Evolutionary conservation across 2,329 filamentous ascomycete genomes (phyloP), one percentile per base, ranked within the genome.

Genomic region (Fusarium neocosmosporiellum): DNA sequence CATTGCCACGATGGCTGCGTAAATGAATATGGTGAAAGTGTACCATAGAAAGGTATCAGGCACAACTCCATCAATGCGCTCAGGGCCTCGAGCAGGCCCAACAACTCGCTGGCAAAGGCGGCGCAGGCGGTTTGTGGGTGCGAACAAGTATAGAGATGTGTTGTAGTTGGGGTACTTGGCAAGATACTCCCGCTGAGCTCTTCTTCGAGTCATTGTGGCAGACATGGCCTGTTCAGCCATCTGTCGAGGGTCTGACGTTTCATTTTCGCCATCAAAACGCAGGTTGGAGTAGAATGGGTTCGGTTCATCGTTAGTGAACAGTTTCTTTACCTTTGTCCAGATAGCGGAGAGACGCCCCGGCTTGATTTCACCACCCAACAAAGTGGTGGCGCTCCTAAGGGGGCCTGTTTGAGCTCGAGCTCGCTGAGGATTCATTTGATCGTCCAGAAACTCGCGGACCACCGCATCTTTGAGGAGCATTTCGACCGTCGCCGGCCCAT

Each of bases 391-490:
- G 57, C 77, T 81, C 71, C 80, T 67, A 31, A 82, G 81, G 11
- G 78, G 76, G 33, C 67, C 22, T 11, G 69, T 76, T 79, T 75
- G 63, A 54, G 75, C 65, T 83, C 83, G 65, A 80, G 78, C 82
- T 9, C 80, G 75, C 6, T 77, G 63, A 33, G 77, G 62, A 16
- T 81, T 81, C 53, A 78, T 75, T 43, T 76, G 78, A 48, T 84
- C 94, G 76, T 98, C 95, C 6, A 99, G 88, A 70, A 99, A 99
- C 77, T 98, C 96, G 58, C 91, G 92, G 8, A 99, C 96, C 29
- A 99, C 95, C 1, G 95, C 94, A 81, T 98, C 96, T 80, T 98
- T 98, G 53, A 98, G 87, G 57, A 99, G 87, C 95, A 98, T 98
- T 80, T 98, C 96, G 80, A 97, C 93, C 63, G 94, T 95, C 8